Evolutionary conservation across 192 early-diverging fungal genomes (phyloP), one percentile per base, ranked within the genome.

Genomic region (Podila epigama): DNA sequence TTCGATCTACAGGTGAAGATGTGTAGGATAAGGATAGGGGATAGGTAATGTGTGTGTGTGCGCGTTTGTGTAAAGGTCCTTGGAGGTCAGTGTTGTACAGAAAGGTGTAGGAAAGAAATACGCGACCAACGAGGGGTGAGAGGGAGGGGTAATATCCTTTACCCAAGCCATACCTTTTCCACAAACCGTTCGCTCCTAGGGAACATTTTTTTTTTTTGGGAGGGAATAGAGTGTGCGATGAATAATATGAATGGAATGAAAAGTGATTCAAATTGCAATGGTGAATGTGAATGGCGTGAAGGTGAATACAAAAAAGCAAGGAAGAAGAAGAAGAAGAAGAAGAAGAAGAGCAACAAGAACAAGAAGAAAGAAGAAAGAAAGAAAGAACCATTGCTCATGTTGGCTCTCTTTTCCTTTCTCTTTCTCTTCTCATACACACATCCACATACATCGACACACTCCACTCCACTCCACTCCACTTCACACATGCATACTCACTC

Each of bases 161-260:
- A n/a, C n/a, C n/a, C n/a, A n/a, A n/a, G n/a, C 59, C 42, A 32
- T 57, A 68, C 73, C 73, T 77, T 77, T 25, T 77, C 73, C 60
- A 64, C 73, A 68, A 77, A 77, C 18, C 73, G 73, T 41, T 77
- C 73, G 53, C 73, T 77, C 44, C 73, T 53, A 5, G 73, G 65
- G 62, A 77, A 77, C 73, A 77, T 77, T 31, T 51, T 22, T 54
- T 40, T 31, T 41, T 7, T 61, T 33, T 48, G 35, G 6, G 0
- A 18, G 37, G 10, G 8, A 11, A 27, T 62, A 33, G 5, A 34
- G 16, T 4, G 15, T 32, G 25, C 8, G n/a, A 41, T 25, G 52
- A 34, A 22, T n/a, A 5, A 52, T 2, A 37, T 20, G 29, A 10
- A 44, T 34, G 28, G 56, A 40, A 60, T 33, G 51, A 18, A 33